Evolutionary conservation across 176 grass and related monocot genomes (phyloP).

Genomic region (Paspalum vaginatum): DNA sequence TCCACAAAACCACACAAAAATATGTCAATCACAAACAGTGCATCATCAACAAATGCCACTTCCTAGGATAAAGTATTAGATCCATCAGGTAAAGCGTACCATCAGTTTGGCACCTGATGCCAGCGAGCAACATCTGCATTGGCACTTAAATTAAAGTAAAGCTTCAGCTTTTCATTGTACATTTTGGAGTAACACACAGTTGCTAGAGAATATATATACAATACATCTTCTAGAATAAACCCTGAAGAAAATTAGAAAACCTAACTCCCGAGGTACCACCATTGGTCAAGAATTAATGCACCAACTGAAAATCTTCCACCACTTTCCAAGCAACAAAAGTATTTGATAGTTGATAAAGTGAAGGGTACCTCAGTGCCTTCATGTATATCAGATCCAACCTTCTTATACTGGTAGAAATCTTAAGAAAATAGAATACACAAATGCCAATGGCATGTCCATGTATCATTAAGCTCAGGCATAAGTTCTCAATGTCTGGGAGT

Average conservation of each 20-base stretch:
- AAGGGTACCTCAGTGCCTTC: background rate
- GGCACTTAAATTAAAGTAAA: background rate
- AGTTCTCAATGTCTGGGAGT: background rate
- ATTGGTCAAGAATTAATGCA: background rate
- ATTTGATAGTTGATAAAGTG: background rate
- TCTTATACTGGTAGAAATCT: background rate
- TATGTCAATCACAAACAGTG: background rate
- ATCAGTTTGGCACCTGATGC: background rate
- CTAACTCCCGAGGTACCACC: background rate
- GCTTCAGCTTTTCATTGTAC: background rate
- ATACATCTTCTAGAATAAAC: background rate
- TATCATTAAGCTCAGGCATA: background rate
- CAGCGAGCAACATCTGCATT: background rate
- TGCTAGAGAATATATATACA: background rate
- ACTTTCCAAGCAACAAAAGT: background rate
- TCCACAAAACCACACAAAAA: accelerated
- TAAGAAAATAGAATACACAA: background rate
- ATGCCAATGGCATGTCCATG: background rate
- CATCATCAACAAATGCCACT: background rate
- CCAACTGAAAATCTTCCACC: background rate
- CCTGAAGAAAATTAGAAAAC: background rate
- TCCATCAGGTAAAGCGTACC: background rate
- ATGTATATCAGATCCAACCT: background rate
- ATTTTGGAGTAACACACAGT: background rate
- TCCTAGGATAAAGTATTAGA: background rate